Conservation (phyloP, 768 basidiomycete genomes). For the Tricholoma hemisulphureum region DNA sequence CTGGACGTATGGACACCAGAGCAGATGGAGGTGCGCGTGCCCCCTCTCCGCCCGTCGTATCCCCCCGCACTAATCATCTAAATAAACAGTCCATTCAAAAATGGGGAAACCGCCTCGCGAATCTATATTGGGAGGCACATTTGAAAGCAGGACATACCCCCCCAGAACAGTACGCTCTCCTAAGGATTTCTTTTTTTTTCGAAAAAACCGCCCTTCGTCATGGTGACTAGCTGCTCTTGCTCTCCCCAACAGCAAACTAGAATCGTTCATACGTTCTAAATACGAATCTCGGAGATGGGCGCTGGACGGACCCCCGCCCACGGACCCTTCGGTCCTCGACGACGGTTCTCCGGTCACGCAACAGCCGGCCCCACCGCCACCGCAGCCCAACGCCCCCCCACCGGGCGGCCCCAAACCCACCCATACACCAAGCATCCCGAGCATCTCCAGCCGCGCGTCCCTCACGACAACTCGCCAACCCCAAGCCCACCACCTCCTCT, state of each 20-base stretch:
- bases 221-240: not conserved
- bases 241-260: constrained; percentile 85
- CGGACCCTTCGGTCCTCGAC: constrained; percentile 79
- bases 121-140: constrained; percentile 97
- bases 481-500: constrained; percentile 58
- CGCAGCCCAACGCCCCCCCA: constrained; percentile 24
- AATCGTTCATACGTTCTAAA: constrained; percentile 94
- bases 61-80: no score
- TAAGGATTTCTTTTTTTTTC: not conserved
- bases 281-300: constrained; percentile 96
- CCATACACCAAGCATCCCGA: constrained; percentile 29
- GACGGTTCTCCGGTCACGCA: constrained; percentile 28
- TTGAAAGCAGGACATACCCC: constrained; percentile 88
- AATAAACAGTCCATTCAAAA: constrained; percentile 81
- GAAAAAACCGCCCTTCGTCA: not conserved
- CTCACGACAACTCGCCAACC: constrained; percentile 43
- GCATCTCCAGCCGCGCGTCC: constrained; percentile 29
- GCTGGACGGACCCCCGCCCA: constrained; percentile 79
- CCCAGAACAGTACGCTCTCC: constrained; percentile 88
- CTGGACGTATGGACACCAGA: constrained; percentile 97
- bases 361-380: constrained; percentile 2
- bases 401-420: constrained; percentile 24
- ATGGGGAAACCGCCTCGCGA: constrained; percentile 94
- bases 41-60: no score
- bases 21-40: constrained; percentile 92